Evolutionary conservation across 2,329 filamentous ascomycete genomes (phyloP), one percentile per base, ranked within the genome.

Genomic region (Diaporthe sp.): DNA sequence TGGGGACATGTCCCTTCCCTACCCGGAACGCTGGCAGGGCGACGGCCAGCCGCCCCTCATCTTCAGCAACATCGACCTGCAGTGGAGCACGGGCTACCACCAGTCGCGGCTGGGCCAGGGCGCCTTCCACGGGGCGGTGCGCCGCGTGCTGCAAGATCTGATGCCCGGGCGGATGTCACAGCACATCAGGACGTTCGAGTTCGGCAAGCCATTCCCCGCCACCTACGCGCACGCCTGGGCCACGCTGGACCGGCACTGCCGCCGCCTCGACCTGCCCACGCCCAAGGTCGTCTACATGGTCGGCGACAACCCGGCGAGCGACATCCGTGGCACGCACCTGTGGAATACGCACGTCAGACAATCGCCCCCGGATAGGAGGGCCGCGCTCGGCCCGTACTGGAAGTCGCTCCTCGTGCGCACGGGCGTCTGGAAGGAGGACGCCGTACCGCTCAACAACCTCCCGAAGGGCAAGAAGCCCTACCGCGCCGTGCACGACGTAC

Each of bases 91-190:
- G 0, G 91, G 90, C 47, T 96, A 98, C 83, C 94, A 94, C 76
- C 90, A 96, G 68, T 95, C 96, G 42, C 93, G 97, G 7, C 90
- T 98, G 57, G 97, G 96, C 1, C 97, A 98, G 83, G 97, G 97
- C 25, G 95, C 94, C 0, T 98, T 98, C 84, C 91, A 94, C 77
- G 93, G 93, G 60, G 94, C 95, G 0, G 85, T 98, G 22, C 83
- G 86, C 8, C 91, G 92, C 28, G 47, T 53, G 37, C 65, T 73
- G 49, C 1, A 10, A 0, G 8, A 25, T 1, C 86, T 94, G 88
- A 88, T 5, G 87, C 2, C 1, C 63, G 82, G 89, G 80, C 84
- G 97, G 71, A 83, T 88, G 72, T 91, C 91, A 78, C 91, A 88
- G 1, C 88, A 17, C 13, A 0, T 71, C 22, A 58, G 34, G 31